A percentile compares a stretch with the other conserved stretches of the same genome.
These are phyloP conservation scores for Ophiosphaerella narmari DNA, from an alignment of 2,329 filamentous ascomycete genomes.

Conservation along the genomic window DNA sequence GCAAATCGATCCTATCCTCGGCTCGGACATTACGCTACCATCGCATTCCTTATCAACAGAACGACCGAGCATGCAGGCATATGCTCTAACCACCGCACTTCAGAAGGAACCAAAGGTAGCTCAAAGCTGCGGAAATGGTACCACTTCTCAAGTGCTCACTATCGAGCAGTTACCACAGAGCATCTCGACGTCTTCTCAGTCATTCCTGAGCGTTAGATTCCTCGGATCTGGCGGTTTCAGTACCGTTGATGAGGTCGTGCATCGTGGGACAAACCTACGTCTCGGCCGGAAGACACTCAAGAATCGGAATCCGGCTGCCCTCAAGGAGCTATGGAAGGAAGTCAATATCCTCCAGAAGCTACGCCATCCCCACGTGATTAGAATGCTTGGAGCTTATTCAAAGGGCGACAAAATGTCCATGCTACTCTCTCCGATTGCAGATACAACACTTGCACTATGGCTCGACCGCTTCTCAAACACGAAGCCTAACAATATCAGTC, in stretches of 20 bases:
- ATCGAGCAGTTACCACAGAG: conserved; percentile 4
- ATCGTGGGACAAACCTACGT: conserved; percentile 39
- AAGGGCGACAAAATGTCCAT: conserved; percentile 45
- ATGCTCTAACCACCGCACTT: background rate
- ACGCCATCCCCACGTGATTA: conserved; percentile 46
- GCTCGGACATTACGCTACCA: too few species aligned
- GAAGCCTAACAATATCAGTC: conserved; percentile 26
- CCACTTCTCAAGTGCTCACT: background rate
- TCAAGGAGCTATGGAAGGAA: conserved; percentile 43
- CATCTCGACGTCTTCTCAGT: conserved; percentile 15
- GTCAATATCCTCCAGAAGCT: conserved; percentile 44
- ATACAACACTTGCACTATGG: conserved; percentile 43
- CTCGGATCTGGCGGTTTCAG: conserved; percentile 45
- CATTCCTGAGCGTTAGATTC: conserved; percentile 43
- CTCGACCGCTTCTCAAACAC: conserved; percentile 27
- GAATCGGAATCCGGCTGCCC: conserved; percentile 37
- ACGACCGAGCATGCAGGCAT: background rate
- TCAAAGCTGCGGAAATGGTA: background rate
- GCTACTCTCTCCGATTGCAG: conserved; percentile 43
- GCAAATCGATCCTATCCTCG: too few species aligned
- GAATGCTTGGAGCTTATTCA: conserved; percentile 43
- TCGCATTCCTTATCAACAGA: background rate
- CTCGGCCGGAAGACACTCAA: conserved; percentile 45
- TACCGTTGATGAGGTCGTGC: conserved; percentile 45
- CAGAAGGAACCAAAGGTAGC: conserved; percentile 3